Evolutionary conservation across 768 basidiomycete species (phyloP), one percentile per base, ranked within the genome.

Genomic region (Porphyrellus cyaneotinctus): DNA sequence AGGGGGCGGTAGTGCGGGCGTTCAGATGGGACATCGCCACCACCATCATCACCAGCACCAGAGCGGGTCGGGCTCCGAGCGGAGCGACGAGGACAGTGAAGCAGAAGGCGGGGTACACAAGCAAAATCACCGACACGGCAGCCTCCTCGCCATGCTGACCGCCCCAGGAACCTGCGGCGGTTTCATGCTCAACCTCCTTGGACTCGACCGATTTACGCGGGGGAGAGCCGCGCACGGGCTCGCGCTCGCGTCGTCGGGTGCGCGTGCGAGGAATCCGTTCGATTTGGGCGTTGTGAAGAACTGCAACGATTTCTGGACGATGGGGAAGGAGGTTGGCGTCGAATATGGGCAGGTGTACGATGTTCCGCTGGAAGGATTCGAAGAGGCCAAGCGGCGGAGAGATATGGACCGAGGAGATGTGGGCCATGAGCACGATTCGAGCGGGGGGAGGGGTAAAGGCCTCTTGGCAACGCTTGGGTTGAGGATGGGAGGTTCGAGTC

Each of bases 241-340:
- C 50, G 81, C 85, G 43, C 76, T 84, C 23, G 86, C 90, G 1
- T 68, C 67, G 26, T 64, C 66, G 24, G 28, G 58, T 20, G 75
- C 82, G 7, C 84, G 80, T 51, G 86, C 88, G 33, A 78, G 81
- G 47, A 98, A 98, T 71, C 97, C 95, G 36, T 99, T 98, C 68
- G 92, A 97, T 70, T 61, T 89, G 20, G 95, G 95, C 2, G 42
- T 87, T 15, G 71, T 80, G 18, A 75, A 76, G 51, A 95, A 95
- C 65, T 95, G 92, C 68, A 83, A 80, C 62, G 95, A 99, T 74
- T 98, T 99, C 70, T 99, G 95, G 95, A 83, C 83, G 44, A 80
- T 80, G 51, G 91, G 94, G 22, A 76, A 77, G 54, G 89, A 91
- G 69, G 72, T 95, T 23, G 91, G 91, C 3, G 89, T 99, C 42